A percentile compares a stretch with the other conserved stretches of the same genome.
These are phyloP conservation scores for Chrysopogon serrulatus DNA, from an alignment of 176 grass and related monocot species.

Conservation along the genomic window DNA sequence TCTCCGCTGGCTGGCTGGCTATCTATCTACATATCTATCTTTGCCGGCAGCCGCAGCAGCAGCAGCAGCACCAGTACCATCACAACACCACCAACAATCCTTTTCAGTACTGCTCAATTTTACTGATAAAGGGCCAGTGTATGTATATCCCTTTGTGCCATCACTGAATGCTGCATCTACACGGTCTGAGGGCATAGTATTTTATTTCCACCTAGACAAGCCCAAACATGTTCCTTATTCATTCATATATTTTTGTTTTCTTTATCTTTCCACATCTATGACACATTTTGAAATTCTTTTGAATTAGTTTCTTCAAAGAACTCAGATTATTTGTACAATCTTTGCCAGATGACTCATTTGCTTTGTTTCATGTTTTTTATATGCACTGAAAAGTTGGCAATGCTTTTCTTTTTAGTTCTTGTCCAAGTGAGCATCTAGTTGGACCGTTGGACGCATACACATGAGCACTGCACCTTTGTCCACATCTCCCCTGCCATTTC, in stretches of 20 bases:
- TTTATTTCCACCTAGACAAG: background rate
- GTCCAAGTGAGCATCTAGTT: background rate
- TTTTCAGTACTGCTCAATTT: background rate
- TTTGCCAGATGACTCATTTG: background rate
- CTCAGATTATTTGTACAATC: background rate
- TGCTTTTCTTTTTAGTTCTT: background rate
- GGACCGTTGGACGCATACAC: background rate
- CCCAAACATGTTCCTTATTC: background rate
- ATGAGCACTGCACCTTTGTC: background rate
- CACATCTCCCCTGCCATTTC: background rate
- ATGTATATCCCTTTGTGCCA: background rate
- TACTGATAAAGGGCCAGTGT: background rate
- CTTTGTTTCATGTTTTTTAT: background rate
- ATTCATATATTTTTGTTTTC: background rate
- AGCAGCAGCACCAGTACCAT: background rate
- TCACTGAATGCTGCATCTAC: background rate
- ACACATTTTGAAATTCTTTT: background rate
- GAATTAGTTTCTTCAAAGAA: background rate
- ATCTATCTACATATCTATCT: background rate
- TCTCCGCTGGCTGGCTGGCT: background rate
- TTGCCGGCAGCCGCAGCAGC: background rate
- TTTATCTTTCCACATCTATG: background rate
- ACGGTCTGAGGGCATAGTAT: constrained; percentile 2
- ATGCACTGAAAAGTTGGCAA: background rate
- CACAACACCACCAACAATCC: background rate